A percentile compares a stretch with the other conserved stretches of the same genome.
These are phyloP conservation scores for Colletotrichum nymphaeae DNA, from an alignment of 2,329 filamentous ascomycete species.

Conservation along the genomic window DNA sequence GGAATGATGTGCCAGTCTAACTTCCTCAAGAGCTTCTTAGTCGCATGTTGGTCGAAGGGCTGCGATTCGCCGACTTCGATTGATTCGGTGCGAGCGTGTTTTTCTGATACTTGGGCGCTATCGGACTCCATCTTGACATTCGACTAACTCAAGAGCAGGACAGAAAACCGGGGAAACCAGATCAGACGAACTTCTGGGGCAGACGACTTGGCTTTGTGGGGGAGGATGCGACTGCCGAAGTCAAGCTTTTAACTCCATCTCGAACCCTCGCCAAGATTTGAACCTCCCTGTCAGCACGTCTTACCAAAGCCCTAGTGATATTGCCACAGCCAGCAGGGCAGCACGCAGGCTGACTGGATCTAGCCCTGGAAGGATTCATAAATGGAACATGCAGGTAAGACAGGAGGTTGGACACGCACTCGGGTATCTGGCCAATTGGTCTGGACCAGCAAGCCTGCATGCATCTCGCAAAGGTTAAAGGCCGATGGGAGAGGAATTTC, in stretches of 20 bases:
- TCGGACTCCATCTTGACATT: conserved; percentile 1
- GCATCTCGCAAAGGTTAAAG: background rate
- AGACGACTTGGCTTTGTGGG: background rate
- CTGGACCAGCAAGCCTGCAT: conserved; percentile 12
- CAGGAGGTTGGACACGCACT: background rate
- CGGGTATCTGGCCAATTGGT: conserved; percentile 12
- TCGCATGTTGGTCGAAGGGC: conserved; percentile 37
- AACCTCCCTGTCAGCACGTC: conserved; percentile 14
- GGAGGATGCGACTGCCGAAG: conserved; percentile 1
- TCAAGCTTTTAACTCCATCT: conserved; percentile 29
- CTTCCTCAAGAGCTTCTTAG: conserved; percentile 59
- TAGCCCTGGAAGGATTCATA: background rate
- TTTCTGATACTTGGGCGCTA: conserved; percentile 10
- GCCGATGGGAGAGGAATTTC: background rate
- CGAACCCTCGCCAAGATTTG: background rate
- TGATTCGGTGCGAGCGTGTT: conserved; percentile 16
- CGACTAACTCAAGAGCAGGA: background rate
- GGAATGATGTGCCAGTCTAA: conserved; percentile 64
- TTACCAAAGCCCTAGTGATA: conserved; percentile 19
- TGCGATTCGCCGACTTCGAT: conserved; percentile 24
- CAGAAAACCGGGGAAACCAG: background rate
- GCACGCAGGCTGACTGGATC: background rate
- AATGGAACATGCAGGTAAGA: conserved; percentile 23
- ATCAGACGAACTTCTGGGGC: background rate
- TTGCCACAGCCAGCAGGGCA: conserved; percentile 11